These are phyloP conservation scores for Microstegium vimineum DNA, from an alignment of 176 grass and related monocot species.

Conservation along the genomic window DNA sequence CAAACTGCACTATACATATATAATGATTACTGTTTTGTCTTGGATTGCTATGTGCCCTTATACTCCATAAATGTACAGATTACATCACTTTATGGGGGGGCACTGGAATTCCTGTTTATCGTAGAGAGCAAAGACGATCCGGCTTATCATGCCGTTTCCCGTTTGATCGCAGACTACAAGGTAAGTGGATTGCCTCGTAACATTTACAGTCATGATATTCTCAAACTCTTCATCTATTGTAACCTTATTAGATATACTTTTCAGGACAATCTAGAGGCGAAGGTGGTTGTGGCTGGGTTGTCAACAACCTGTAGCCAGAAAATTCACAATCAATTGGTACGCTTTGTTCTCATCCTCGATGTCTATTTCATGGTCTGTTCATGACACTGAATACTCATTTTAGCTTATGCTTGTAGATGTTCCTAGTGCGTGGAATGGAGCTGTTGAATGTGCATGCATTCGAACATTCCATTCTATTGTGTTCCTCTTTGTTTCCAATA, in stretches of 20 bases:
- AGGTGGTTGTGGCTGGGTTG: constrained; percentile 84
- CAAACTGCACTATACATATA: constrained; percentile 4
- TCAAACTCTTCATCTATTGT: constrained; percentile 1
- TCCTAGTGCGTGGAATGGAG: not conserved
- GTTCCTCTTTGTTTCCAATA: not conserved
- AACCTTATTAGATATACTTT: constrained; percentile 39
- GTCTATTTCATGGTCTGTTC: no score
- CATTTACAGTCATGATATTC: not conserved
- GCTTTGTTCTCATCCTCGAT: not conserved
- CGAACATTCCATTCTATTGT: not conserved
- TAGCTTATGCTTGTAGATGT: not conserved
- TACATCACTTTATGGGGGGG: constrained; percentile 96
- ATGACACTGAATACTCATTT: constrained; percentile 18
- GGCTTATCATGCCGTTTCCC: constrained; percentile 72
- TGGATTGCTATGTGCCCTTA: constrained; percentile 14
- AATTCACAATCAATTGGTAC: constrained; percentile 98
- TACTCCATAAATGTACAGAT: constrained; percentile 59
- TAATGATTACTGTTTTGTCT: not conserved
- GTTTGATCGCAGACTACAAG: constrained; percentile 80
- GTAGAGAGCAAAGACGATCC: constrained; percentile 87
- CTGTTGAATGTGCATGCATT: constrained; percentile 1
- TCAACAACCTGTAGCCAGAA: constrained; percentile 99
- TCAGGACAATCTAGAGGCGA: constrained; percentile 87
- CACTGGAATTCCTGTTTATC: constrained; percentile 89
- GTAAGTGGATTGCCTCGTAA: constrained; percentile 27